Evolutionary conservation across 2,329 filamentous ascomycete genomes (phyloP), one percentile per base, ranked within the genome.

Genomic region (Penicillium sp.): DNA sequence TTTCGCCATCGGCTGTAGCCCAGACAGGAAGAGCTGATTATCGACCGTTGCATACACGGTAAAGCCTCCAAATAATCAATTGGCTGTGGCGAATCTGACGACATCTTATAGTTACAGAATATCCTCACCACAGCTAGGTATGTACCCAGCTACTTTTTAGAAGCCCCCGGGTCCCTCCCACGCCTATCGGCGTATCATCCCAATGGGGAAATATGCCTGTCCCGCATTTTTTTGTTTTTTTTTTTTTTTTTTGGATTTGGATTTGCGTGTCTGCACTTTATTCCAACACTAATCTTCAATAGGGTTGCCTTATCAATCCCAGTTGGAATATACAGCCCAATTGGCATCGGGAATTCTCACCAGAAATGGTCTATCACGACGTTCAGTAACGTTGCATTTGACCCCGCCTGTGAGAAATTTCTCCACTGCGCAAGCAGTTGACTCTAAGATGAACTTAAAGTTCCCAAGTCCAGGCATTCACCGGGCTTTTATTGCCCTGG

Each of bases 401-500:
- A 56, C 48, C 50, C 46, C 58, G 40, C 54, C 49, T 48, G 48
- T 52, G 48, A 62, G 60, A 46, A 59, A 55, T 59, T 66, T 67
- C 53, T 65, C 65, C 23, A 59, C 53, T 52, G 59, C 54, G 46
- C 52, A 54, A 44, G 43, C 46, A 39, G 50, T 57, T 53, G 40
- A 55, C 36, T 27, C 55, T 52, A 60, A 47, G 29, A 62, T 62
- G 64, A 48, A 48, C 40, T 29, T 53, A 31, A 48, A 49, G 27
- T 52, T 47, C 19, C 46, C 33, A 33, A 50, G 43, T 34, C 34
- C 50, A 44, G 29, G 47, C 11, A 9, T 43, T 47, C 77, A 76
- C 60, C 74, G 75, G 53, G 91, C 89, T 0, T 96, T 90, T 72
- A 85, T 99, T 67, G 94, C 93, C 8, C 79, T 99, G 7, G 94